Percentiles rank a stretch among this genome's conserved stretches.
These are phyloP conservation scores for Ophiosphaerella korrae DNA, from an alignment of 2,329 filamentous ascomycete species.

Conservation along the genomic window DNA sequence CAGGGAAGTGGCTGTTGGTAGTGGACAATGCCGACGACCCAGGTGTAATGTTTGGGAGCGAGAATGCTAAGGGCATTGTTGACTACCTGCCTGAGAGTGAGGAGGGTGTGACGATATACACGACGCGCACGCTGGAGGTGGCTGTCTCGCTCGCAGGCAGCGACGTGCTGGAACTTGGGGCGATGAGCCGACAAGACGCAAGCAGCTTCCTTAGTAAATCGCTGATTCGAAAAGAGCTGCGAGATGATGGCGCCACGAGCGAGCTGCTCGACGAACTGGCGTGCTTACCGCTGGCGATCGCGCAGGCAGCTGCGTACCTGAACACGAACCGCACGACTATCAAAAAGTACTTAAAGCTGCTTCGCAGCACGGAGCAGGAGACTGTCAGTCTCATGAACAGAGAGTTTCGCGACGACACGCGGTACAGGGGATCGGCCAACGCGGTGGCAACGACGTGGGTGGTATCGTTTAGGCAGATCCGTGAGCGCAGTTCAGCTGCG, in stretches of 20 bases:
- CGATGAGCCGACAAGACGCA: conserved; percentile 24
- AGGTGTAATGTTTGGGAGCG: conserved; percentile 8
- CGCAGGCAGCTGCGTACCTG: too few relatives aligned
- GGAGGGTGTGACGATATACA: not conserved
- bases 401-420: conserved; percentile 46
- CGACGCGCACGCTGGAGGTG: too few relatives aligned
- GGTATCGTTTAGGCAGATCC: conserved; percentile 48
- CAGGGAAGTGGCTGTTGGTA: conserved; percentile 17
- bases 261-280: too few relatives aligned
- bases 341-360: conserved; percentile 46
- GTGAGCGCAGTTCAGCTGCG: conserved; percentile 32
- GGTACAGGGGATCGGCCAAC: conserved; percentile 45
- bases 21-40: conserved; percentile 12
- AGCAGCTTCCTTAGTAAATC: too few relatives aligned
- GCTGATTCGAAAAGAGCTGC: too few relatives aligned
- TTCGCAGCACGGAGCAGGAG: conserved; percentile 41
- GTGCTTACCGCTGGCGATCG: too few relatives aligned
- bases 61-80: conserved; percentile 7
- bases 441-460: conserved; percentile 51
- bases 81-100: not conserved
- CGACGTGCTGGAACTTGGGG: conserved; percentile 35
- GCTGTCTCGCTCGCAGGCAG: conserved; percentile 6
- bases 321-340: too few relatives aligned
- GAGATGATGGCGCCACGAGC: too few relatives aligned
- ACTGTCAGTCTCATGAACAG: conserved; percentile 41